Evolutionary conservation across 2,329 filamentous ascomycete species (phyloP).

Genomic region (Cadophora sp.): DNA sequence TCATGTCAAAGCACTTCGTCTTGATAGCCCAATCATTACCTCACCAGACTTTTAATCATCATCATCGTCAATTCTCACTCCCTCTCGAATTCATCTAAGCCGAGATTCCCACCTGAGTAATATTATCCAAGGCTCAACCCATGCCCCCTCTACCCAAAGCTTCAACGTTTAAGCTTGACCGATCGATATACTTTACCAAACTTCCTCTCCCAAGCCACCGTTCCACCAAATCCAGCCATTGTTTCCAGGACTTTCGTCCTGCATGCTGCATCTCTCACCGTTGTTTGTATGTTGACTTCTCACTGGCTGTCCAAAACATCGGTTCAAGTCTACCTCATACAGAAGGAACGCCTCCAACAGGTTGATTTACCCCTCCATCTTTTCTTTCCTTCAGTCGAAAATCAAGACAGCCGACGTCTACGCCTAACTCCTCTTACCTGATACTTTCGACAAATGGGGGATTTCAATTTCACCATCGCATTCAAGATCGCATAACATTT

Average conservation of each 20-base stretch:
- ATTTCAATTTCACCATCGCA: not conserved
- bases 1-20: constrained; percentile 7
- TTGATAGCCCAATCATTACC: not conserved
- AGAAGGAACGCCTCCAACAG: not conserved
- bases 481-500: not conserved
- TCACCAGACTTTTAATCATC: not conserved
- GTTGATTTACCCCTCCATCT: not conserved
- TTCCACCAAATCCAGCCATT: constrained; percentile 2
- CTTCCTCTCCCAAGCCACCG: not conserved
- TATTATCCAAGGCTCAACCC: no score
- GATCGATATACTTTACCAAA: not conserved
- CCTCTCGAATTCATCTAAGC: not conserved
- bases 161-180: not conserved
- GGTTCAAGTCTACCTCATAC: not conserved
- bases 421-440: not conserved
- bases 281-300: not conserved
- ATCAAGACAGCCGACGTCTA: not conserved
- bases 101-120: not conserved
- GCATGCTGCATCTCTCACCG: constrained; percentile 1
- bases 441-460: not conserved
- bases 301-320: not conserved
- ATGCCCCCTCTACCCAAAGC: not conserved
- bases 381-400: no score
- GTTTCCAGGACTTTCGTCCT: not conserved
- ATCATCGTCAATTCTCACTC: not conserved